Base-by-base conservation (phyloP, 2,329 filamentous ascomycete genomes). In the Phyllachora maydis region DNA sequence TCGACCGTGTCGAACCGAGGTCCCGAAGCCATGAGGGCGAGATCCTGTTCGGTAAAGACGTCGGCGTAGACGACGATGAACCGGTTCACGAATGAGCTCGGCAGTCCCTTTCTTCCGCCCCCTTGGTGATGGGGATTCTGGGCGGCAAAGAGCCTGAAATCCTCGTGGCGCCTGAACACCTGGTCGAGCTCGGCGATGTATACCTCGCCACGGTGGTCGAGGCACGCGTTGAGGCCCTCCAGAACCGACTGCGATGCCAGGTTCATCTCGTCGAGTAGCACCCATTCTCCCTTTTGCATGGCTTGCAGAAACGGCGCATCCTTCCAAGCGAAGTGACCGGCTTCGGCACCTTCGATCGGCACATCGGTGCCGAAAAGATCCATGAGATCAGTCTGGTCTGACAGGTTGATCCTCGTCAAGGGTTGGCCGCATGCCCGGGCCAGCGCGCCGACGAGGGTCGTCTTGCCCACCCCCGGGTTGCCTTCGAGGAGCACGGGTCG, bases 41-140 rank as follows among this genome's bases (percentile, higher is more conserved):
- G 50, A 51, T 98, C 88, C 16, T 78, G 63, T 14, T 74, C 59
- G 10, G 64, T 74, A 42, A 98, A 88, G 4, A 82, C 65, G 40
- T 98, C 88, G 28, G 88, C 82, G 47, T 95, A 95, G 0, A 98
- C 90, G 11, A 98, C 85, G 18, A 90, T 88, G 44, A 98, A 98
- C 21, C 90, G 76, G 44, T 98, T 95, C 31, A 98, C 88, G 39
- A 98, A 98, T 1, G 88, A 95, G 27, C 76, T 77, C 2, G 88
- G 88, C 17, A 98, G 54, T 18, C 88, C 88, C 47, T 98, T 98
- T 35, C 88, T 68, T 7, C 88, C 88, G 32, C 88, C 85, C 27
- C 88, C 88, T 48, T 98, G 88, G 38, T 93, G 81, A 47, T 98
- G 88, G 6, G 88, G 88, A 41, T 98, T 98, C 43, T 98, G 88